Evolutionary conservation across 441 rosid genomes (phyloP).

Genomic region (Gossypium aridum): DNA sequence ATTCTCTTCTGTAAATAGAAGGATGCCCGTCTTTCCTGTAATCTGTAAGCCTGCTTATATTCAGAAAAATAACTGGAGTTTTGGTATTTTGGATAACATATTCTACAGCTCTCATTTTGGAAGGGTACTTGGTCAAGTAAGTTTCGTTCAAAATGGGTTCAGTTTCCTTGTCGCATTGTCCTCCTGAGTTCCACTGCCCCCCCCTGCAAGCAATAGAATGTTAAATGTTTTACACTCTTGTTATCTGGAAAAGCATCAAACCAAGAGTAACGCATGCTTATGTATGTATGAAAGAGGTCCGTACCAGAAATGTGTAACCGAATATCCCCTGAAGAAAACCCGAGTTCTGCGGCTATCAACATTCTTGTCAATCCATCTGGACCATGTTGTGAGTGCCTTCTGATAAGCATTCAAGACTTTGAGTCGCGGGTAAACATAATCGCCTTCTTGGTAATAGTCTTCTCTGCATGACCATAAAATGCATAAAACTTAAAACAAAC

Average conservation of each 20-base stretch:
- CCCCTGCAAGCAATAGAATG: constrained; percentile 33
- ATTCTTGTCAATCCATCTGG: constrained; percentile 54
- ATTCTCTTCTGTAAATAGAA: constrained; percentile 41
- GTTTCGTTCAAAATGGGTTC: constrained; percentile 41
- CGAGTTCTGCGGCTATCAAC: constrained; percentile 32
- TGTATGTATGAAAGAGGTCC: not conserved
- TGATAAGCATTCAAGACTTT: constrained; percentile 55
- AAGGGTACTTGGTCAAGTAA: constrained; percentile 50
- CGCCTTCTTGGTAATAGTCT: constrained; percentile 67
- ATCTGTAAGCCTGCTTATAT: constrained; percentile 52
- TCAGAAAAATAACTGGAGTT: constrained; percentile 48
- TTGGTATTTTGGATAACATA: constrained; percentile 36
- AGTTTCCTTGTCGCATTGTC: constrained; percentile 57
- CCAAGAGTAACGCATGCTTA: too few species aligned
- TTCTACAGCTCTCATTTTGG: constrained; percentile 58
- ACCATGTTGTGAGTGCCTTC: constrained; percentile 63
- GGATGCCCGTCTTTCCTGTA: constrained; percentile 66
- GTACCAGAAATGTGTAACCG: constrained; percentile 63
- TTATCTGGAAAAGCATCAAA: not conserved
- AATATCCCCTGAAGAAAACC: constrained; percentile 53
- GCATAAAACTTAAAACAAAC: not conserved
- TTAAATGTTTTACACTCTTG: not conserved
- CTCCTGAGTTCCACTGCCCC: constrained; percentile 73
- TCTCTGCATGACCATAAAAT: constrained; percentile 30
- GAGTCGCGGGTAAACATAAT: constrained; percentile 48